Conservation (phyloP, 768 basidiomycete genomes). For the Rhizopogon vesiculosus region DNA sequence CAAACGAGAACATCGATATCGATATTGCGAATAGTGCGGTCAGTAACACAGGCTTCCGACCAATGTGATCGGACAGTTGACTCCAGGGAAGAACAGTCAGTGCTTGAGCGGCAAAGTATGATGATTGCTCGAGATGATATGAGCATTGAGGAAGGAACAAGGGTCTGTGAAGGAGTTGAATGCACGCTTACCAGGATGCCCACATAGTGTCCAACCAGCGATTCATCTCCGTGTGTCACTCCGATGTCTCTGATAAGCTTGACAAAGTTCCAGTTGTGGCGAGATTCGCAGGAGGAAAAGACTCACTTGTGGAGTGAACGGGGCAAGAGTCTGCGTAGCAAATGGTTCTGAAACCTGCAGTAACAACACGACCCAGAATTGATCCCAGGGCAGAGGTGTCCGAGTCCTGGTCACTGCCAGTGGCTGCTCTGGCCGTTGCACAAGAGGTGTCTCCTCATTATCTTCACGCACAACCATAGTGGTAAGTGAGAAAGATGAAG, state of each 20-base stretch:
- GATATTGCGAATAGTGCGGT: constrained; percentile 41
- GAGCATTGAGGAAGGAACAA: constrained; percentile 27
- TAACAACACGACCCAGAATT: constrained; percentile 58
- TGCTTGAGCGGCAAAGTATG: constrained; percentile 52
- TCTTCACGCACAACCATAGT: constrained; percentile 1
- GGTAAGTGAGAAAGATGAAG: not conserved
- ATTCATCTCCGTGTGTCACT: constrained; percentile 35
- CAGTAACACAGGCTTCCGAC: constrained; percentile 51
- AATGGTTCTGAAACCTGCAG: constrained; percentile 69
- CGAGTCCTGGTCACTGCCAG: constrained; percentile 6
- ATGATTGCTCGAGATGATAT: constrained; percentile 36
- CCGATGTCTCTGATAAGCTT: constrained; percentile 7
- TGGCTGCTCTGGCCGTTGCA: constrained; percentile 15
- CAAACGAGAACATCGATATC: constrained; percentile 50
- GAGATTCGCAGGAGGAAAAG: not conserved
- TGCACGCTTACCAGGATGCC: constrained; percentile 30
- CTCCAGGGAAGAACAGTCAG: constrained; percentile 56
- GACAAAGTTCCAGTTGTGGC: not conserved
- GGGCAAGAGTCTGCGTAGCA: constrained; percentile 64
- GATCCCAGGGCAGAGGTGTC: constrained; percentile 58
- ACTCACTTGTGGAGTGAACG: constrained; percentile 60
- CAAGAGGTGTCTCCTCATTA: constrained; percentile 39
- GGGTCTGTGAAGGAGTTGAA: not conserved
- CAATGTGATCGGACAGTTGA: constrained; percentile 45
- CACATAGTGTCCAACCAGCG: constrained; percentile 37